Conservation (phyloP, 2,329 filamentous ascomycete species). For the Cladosporium colombiae region DNA sequence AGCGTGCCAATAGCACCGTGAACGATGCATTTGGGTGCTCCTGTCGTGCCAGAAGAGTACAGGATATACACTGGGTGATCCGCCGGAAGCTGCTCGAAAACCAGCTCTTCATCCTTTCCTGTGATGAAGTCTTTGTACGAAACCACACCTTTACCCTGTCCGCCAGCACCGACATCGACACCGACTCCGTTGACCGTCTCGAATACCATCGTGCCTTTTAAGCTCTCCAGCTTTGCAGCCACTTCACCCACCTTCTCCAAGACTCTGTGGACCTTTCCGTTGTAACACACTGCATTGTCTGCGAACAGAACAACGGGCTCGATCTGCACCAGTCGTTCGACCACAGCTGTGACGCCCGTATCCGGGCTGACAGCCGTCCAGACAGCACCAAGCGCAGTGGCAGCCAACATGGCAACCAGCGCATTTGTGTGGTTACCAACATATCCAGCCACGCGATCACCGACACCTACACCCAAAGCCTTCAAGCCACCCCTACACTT, state of each 20-base stretch:
- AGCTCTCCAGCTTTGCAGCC: constrained; percentile 62
- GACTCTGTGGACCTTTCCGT: constrained; percentile 84
- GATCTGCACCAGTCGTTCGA: constrained; percentile 86
- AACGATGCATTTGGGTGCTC: constrained; percentile 86
- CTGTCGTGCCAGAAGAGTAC: constrained; percentile 90
- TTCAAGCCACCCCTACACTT: constrained; percentile 71
- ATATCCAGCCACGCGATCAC: constrained; percentile 68
- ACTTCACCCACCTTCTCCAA: constrained; percentile 78
- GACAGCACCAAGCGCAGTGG: constrained; percentile 78
- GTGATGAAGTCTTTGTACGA: constrained; percentile 20
- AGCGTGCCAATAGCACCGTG: constrained; percentile 88
- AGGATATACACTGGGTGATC: constrained; percentile 92
- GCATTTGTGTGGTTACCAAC: constrained; percentile 89
- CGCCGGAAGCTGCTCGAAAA: constrained; percentile 76
- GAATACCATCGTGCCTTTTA: constrained; percentile 74
- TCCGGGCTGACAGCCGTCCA: constrained; percentile 95
- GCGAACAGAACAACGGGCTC: constrained; percentile 79
- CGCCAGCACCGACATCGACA: constrained; percentile 10
- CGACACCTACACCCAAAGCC: constrained; percentile 62
- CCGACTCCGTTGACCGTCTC: constrained; percentile 54
- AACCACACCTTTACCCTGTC: constrained; percentile 10
- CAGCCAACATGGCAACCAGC: constrained; percentile 82
- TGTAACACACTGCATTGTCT: constrained; percentile 87
- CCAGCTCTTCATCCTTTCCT: constrained; percentile 22
- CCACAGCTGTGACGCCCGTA: constrained; percentile 84